Percentiles rank a stretch among this genome's conserved stretches.
phyloP scores from a whole-genome alignment of 2,329 filamentous ascomycete genomes.

The Xylariaceae sp. region DNA sequence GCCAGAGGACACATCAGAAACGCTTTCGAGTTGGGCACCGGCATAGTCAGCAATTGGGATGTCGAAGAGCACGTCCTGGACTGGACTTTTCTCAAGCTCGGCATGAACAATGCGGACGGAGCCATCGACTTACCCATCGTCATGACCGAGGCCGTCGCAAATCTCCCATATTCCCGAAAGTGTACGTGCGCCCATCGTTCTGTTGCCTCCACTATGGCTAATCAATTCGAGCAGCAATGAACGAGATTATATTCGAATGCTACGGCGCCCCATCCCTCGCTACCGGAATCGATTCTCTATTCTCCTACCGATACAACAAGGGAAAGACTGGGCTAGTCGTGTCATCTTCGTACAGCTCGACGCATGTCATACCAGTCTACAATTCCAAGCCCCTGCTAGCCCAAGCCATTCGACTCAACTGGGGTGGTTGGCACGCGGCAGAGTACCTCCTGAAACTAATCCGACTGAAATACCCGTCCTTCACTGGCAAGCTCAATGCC shows the following conservation, averaged over 20 bases:
- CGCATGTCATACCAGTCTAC: conserved; percentile 92
- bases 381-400: conserved; percentile 83
- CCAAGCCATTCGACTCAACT: conserved; percentile 89
- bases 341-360: conserved; percentile 91
- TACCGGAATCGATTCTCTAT: conserved; percentile 95
- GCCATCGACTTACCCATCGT: conserved; percentile 85
- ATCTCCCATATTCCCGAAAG: conserved; percentile 85
- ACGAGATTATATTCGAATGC: conserved; percentile 95
- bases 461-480: conserved; percentile 87
- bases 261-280: conserved; percentile 89
- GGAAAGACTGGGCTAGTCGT: conserved; percentile 88
- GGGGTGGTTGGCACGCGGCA: conserved; percentile 88
- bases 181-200: conserved; percentile 62
- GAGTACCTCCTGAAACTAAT: conserved; percentile 93
- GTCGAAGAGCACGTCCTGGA: conserved; percentile 94
- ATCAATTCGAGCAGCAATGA: conserved; percentile 73
- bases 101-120: conserved; percentile 77
- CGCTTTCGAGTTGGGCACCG: conserved; percentile 88
- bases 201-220: background rate
- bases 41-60: conserved; percentile 96
- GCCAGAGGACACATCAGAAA: conserved; percentile 89
- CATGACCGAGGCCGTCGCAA: conserved; percentile 95
- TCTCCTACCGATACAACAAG: conserved; percentile 92
- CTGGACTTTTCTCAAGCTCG: conserved; percentile 93
- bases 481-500: conserved; percentile 83